phyloP scores from a whole-genome alignment of 805 yeast species.

The Barnettozyma botsteinii region DNA sequence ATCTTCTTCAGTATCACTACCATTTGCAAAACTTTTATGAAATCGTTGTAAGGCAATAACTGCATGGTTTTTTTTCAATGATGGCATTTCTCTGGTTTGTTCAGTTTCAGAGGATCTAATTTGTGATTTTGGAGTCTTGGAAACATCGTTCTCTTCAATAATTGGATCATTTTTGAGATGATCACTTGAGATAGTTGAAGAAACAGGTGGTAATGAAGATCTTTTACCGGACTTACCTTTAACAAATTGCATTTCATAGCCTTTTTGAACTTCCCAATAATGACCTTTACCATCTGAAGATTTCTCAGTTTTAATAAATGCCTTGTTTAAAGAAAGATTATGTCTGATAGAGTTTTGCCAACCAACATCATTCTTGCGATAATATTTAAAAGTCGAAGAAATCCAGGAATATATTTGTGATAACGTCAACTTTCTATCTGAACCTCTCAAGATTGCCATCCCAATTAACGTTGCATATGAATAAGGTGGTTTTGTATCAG shows the following conservation, averaged over 20 bases:
- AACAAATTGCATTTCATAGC: conserved; percentile 74
- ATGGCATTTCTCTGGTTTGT: conserved; percentile 11
- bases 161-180: conserved; percentile 6
- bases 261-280: conserved; percentile 87
- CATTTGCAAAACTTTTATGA: conserved; percentile 6
- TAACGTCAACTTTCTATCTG: conserved; percentile 60
- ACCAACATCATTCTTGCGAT: conserved; percentile 80
- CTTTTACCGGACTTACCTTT: conserved; percentile 50
- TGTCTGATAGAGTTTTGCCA: conserved; percentile 98
- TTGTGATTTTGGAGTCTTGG: conserved; percentile 22
- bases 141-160: conserved; percentile 13
- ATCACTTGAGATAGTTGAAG: conserved; percentile 3
- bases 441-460: conserved; percentile 84
- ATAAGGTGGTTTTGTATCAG: conserved; percentile 71
- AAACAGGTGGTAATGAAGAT: conserved; percentile 3
- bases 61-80: conserved; percentile 24
- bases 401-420: conserved; percentile 93
- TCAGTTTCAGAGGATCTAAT: conserved; percentile 17
- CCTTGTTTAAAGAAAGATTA: conserved; percentile 86
- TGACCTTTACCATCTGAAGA: conserved; percentile 85
- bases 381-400: conserved; percentile 75
- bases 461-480: conserved; percentile 93
- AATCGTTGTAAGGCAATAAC: conserved; percentile 25
- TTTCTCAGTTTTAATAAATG: conserved; percentile 84
- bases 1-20: conserved; percentile 7